Evolutionary conservation across 305 asterid species (phyloP).

Genomic region (Vinca major): DNA sequence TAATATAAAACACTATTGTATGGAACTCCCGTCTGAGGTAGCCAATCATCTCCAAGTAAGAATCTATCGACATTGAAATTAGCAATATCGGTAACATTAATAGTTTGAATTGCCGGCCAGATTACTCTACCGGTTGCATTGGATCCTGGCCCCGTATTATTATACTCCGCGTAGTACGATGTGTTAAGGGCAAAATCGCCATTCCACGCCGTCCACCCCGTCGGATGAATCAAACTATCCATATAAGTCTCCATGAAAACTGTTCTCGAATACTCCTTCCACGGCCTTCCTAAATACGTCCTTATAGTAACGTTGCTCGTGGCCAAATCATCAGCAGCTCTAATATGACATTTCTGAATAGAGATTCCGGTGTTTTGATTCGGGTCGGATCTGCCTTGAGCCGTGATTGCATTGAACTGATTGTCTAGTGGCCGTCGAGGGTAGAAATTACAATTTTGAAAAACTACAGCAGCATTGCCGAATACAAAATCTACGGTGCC

Average conservation of each 20-base stretch:
- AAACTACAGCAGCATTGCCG: constrained; percentile 28
- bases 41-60: constrained; percentile 25
- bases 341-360: constrained; percentile 22
- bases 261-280: constrained; percentile 30
- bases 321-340: constrained; percentile 20
- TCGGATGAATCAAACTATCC: constrained; percentile 15
- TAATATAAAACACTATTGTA: constrained; percentile 8
- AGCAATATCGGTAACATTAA: constrained; percentile 17
- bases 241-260: constrained; percentile 20
- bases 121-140: constrained; percentile 18
- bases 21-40: constrained; percentile 24
- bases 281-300: constrained; percentile 32
- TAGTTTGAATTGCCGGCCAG: constrained; percentile 24
- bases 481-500: constrained; percentile 35
- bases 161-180: constrained; percentile 27
- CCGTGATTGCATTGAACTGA: constrained; percentile 32
- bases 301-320: constrained; percentile 5
- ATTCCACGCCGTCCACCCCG: constrained; percentile 26
- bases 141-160: constrained; percentile 31
- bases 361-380: constrained; percentile 32
- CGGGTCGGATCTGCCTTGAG: constrained; percentile 27
- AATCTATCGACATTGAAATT: constrained; percentile 19
- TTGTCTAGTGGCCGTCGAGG: constrained; percentile 22
- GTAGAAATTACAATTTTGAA: constrained; percentile 29
- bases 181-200: constrained; percentile 32